These are phyloP conservation scores for Fusarium sp. DNA, from an alignment of 2,329 filamentous ascomycete species.

Conservation along the genomic window DNA sequence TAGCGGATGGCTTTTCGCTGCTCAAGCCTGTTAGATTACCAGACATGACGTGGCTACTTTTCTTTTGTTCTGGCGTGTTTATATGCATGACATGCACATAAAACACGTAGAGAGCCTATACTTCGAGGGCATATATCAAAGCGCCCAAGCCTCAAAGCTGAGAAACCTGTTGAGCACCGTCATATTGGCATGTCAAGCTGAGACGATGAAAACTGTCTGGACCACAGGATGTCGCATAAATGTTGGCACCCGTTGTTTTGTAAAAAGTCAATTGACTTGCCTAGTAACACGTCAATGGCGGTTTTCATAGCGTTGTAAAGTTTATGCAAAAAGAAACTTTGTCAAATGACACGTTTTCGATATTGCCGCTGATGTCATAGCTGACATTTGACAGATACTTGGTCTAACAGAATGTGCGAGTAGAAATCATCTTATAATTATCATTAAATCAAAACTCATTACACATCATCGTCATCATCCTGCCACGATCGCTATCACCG, in stretches of 20 bases:
- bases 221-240: fast-evolving
- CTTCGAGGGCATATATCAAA: neutral
- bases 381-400: too few relatives aligned
- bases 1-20: fast-evolving
- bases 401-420: fast-evolving
- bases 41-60: neutral
- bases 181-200: fast-evolving
- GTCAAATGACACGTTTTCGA: fast-evolving
- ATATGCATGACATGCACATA: neutral
- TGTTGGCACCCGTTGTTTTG: neutral
- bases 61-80: neutral
- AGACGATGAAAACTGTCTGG: fast-evolving
- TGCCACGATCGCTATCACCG: fast-evolving
- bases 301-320: fast-evolving
- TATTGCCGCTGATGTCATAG: neutral
- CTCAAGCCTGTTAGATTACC: fast-evolving
- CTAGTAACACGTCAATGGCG: neutral
- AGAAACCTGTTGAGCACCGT: neutral
- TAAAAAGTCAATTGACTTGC: fast-evolving
- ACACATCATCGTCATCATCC: neutral
- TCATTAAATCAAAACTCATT: neutral
- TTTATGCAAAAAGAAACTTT: neutral
- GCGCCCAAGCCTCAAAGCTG: neutral
- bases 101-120: neutral
- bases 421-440: neutral